These are phyloP conservation scores for Metschnikowia anglica DNA, from an alignment of 805 yeast genomes.

Conservation along the genomic window DNA sequence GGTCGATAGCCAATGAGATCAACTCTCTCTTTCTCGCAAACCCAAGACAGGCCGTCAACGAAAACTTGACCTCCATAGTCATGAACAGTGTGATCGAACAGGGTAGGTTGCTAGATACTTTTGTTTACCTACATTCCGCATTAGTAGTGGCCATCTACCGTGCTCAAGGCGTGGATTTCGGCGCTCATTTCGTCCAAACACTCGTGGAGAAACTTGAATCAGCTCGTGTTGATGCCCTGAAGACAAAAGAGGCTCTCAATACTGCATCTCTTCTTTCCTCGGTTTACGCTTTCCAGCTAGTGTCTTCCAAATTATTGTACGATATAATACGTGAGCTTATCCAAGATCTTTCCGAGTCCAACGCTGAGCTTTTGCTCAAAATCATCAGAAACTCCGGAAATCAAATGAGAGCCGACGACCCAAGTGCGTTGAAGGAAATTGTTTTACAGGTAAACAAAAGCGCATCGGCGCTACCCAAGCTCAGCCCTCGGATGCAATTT, in stretches of 20 bases:
- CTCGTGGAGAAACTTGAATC: slow-evolving; percentile 68
- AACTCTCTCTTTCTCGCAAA: slow-evolving; percentile 59
- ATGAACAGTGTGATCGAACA: slow-evolving; percentile 63
- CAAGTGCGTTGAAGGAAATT: slow-evolving; percentile 78
- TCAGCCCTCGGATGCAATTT: slow-evolving; percentile 67
- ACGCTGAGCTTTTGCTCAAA: slow-evolving; percentile 74
- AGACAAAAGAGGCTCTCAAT: slow-evolving; percentile 56
- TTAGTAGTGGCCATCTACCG: slow-evolving; percentile 72
- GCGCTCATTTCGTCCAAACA: slow-evolving; percentile 80
- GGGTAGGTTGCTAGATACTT: slow-evolving; percentile 71
- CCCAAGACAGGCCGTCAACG: slow-evolving; percentile 80
- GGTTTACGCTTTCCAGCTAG: slow-evolving; percentile 72
- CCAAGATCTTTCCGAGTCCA: slow-evolving; percentile 58
- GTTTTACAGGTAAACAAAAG: slow-evolving; percentile 47
- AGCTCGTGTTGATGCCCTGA: slow-evolving; percentile 29
- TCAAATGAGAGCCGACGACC: slow-evolving; percentile 87
- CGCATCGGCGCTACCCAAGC: slow-evolving; percentile 36
- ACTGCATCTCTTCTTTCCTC: slow-evolving; percentile 72
- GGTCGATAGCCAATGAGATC: slow-evolving; percentile 66
- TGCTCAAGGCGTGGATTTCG: slow-evolving; percentile 82
- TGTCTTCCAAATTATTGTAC: slow-evolving; percentile 72
- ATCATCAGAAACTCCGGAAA: slow-evolving; percentile 76
- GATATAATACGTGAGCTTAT: slow-evolving; percentile 64
- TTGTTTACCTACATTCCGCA: slow-evolving; percentile 76
- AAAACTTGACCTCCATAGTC: slow-evolving; percentile 60